A percentile compares a stretch with the other conserved stretches of the same genome.
Conservation (phyloP, 106 monocot species). For the Dendrobium chrysotoxum region DNA sequence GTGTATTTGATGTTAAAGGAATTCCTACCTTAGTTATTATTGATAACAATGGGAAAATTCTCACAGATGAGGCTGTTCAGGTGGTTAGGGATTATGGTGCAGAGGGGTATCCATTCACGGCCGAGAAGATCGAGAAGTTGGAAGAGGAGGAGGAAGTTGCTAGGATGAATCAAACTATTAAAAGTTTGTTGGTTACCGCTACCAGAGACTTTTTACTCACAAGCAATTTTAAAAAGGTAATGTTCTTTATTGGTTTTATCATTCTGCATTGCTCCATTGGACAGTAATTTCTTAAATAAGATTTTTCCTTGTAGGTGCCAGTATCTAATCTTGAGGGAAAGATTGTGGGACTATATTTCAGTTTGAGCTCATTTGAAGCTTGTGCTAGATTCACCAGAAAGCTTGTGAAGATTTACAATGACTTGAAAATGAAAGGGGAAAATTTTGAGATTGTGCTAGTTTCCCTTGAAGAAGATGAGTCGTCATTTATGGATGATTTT, state of each 20-base stretch:
- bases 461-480: conserved; percentile 43
- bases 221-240: conserved; percentile 47
- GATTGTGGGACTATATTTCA: conserved; percentile 54
- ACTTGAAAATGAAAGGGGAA: conserved; percentile 55
- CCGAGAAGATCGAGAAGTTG: conserved; percentile 38
- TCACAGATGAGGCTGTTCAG: conserved; percentile 23
- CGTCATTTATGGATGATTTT: conserved; percentile 21
- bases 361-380: conserved; percentile 12
- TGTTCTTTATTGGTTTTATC: not conserved
- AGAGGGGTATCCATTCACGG: conserved; percentile 41
- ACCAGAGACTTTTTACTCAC: conserved; percentile 56
- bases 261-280: not conserved
- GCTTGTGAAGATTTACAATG: conserved; percentile 37
- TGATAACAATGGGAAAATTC: conserved; percentile 37
- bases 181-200: conserved; percentile 25
- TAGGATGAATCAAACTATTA: conserved; percentile 55
- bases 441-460: conserved; percentile 61
- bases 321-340: conserved; percentile 69
- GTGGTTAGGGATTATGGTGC: conserved; percentile 42
- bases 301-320: conserved; percentile 34
- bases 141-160: conserved; percentile 41
- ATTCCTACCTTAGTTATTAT: conserved; percentile 59
- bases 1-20: conserved; percentile 33
- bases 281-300: not conserved
- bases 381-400: conserved; percentile 33